Percentiles rank a stretch among this genome's conserved stretches.
Evolutionary conservation across 768 basidiomycete species (phyloP).

Genomic region (Pseudohyphozyma bogoriensis): DNA sequence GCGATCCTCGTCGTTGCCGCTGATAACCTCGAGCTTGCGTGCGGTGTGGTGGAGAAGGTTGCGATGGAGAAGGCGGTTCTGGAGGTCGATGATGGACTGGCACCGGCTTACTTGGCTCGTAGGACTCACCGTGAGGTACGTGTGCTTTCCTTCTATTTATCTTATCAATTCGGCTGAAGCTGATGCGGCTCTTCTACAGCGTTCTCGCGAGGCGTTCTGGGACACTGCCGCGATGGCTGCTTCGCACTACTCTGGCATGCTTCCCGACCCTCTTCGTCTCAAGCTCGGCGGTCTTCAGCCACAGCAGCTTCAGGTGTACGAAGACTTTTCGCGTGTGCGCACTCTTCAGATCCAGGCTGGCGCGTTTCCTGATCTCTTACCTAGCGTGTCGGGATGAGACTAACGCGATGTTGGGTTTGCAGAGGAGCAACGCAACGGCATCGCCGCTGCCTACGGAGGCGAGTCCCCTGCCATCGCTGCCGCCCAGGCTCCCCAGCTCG

Average conservation of each 20-base stretch:
- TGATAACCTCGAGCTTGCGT: slow-evolving; percentile 89
- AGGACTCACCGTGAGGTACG: slow-evolving; percentile 75
- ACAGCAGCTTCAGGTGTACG: slow-evolving; percentile 79
- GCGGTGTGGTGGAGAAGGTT: slow-evolving; percentile 87
- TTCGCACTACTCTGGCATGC: slow-evolving; percentile 57
- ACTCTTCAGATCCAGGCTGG: slow-evolving; percentile 12
- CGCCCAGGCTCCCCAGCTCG: slow-evolving; percentile 5
- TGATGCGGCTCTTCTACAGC: slow-evolving; percentile 8
- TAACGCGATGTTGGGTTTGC: too few relatives aligned
- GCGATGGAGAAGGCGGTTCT: slow-evolving; percentile 91
- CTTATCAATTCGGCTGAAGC: background rate
- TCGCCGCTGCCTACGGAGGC: slow-evolving; percentile 9
- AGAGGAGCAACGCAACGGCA: slow-evolving; percentile 18
- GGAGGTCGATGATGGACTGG: slow-evolving; percentile 86
- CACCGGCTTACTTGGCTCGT: slow-evolving; percentile 66
- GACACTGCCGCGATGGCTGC: slow-evolving; percentile 59
- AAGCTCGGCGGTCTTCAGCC: slow-evolving; percentile 69
- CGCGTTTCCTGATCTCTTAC: background rate
- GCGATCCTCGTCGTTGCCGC: slow-evolving; percentile 65
- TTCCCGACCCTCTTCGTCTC: slow-evolving; percentile 84
- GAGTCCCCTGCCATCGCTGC: slow-evolving; percentile 24
- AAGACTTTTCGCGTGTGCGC: slow-evolving; percentile 65
- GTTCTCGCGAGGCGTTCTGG: slow-evolving; percentile 70
- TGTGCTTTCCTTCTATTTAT: slow-evolving; percentile 6
- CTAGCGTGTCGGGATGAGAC: background rate